Percentiles rank a stretch among this genome's conserved stretches.
Evolutionary conservation across 768 basidiomycete species (phyloP).

Genomic region (Collybia mongolica): DNA sequence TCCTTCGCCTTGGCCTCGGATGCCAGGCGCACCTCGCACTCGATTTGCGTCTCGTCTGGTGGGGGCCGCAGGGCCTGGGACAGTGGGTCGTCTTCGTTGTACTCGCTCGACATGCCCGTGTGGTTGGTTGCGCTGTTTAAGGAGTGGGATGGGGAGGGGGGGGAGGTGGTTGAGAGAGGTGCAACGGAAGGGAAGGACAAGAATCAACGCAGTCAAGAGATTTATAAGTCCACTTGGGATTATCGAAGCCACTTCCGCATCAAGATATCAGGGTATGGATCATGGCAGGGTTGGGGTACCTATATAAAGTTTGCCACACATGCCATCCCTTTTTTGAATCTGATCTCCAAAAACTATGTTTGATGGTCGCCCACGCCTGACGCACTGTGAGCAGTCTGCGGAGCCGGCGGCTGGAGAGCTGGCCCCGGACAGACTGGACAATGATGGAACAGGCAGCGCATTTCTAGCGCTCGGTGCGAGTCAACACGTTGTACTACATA

Average conservation of each 20-base stretch:
- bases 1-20: slow-evolving; percentile 51
- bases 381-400: neutral
- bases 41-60: slow-evolving; percentile 43
- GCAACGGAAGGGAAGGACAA: neutral
- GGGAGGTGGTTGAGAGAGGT: slow-evolving; percentile 1
- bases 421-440: too few relatives aligned
- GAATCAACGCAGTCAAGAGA: neutral
- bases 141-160: neutral
- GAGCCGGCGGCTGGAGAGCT: neutral
- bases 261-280: neutral
- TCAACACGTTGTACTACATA: too few relatives aligned
- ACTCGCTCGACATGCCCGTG: slow-evolving; percentile 3
- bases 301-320: neutral
- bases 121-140: neutral
- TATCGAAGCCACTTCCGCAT: neutral
- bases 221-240: neutral
- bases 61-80: slow-evolving; percentile 49
- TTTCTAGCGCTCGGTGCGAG: too few relatives aligned
- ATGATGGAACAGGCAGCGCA: too few relatives aligned
- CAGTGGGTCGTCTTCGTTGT: slow-evolving; percentile 46
- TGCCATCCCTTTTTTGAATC: neutral
- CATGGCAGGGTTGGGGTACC: neutral
- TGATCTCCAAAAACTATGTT: neutral
- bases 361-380: slow-evolving; percentile 1
- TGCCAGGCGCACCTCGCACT: slow-evolving; percentile 43